These are phyloP conservation scores for Bathelium albidoporum DNA, from an alignment of 495 filamentous ascomycete genomes.

Conservation along the genomic window DNA sequence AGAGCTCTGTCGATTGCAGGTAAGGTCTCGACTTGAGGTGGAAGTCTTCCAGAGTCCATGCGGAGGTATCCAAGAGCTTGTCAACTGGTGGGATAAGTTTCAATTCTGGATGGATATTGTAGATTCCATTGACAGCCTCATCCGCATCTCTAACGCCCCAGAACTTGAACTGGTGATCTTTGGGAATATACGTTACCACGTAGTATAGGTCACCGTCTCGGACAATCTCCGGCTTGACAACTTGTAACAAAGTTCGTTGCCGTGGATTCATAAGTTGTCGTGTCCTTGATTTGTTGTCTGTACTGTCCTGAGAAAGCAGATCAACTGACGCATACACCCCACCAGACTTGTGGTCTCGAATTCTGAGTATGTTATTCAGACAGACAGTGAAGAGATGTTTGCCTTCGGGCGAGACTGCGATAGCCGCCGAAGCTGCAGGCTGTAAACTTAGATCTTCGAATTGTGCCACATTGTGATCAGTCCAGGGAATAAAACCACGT, in stretches of 20 bases:
- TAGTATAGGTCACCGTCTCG: conserved; percentile 54
- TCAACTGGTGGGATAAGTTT: conserved; percentile 57
- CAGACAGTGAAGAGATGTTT: conserved; percentile 74
- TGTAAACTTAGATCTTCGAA: conserved; percentile 59
- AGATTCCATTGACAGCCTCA: conserved; percentile 50
- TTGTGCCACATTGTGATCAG: conserved; percentile 52
- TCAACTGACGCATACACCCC: conserved; percentile 62
- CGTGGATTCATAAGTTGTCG: conserved; percentile 63
- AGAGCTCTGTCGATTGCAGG: conserved; percentile 53
- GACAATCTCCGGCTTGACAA: conserved; percentile 49
- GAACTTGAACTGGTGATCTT: conserved; percentile 83
- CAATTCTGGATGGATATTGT: conserved; percentile 55
- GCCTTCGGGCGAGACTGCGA: conserved; percentile 52
- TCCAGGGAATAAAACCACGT: conserved; percentile 60
- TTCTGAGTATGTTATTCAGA: conserved; percentile 73
- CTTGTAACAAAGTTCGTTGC: conserved; percentile 58
- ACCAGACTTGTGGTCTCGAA: conserved; percentile 72
- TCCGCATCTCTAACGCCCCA: conserved; percentile 65
- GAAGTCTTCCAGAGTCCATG: conserved; percentile 83
- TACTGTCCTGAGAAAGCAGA: conserved; percentile 48
- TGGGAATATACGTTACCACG: conserved; percentile 80
- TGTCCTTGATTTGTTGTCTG: conserved; percentile 42
- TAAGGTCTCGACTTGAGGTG: conserved; percentile 46
- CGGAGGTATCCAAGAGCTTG: conserved; percentile 45
- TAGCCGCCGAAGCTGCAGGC: conserved; percentile 50